phyloP scores from a whole-genome alignment of 2,329 filamentous ascomycete genomes.

The Alternaria gaisen region DNA sequence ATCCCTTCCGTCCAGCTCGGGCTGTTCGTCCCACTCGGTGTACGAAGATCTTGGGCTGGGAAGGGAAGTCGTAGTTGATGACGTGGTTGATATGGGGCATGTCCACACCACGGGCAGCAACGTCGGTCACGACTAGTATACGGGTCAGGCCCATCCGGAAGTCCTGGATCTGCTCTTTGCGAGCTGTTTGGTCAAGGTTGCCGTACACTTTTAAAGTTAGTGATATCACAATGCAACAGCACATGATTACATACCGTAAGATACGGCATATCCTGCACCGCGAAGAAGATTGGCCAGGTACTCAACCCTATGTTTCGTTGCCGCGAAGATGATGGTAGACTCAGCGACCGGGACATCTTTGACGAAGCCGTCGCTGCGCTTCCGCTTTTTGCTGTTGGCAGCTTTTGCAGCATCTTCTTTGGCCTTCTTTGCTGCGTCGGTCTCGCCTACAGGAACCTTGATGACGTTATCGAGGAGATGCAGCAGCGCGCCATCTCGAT shows the following conservation, averaged over 20 bases:
- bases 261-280: constrained; percentile 84
- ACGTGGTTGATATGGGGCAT: constrained; percentile 96
- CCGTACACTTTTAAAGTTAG: constrained; percentile 73
- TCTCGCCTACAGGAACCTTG: constrained; percentile 78
- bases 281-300: constrained; percentile 85
- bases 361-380: constrained; percentile 65
- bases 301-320: constrained; percentile 97
- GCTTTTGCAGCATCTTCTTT: constrained; percentile 56
- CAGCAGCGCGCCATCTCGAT: constrained; percentile 92
- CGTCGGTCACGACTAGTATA: constrained; percentile 94
- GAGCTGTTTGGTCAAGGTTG: constrained; percentile 90
- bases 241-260: constrained; percentile 63
- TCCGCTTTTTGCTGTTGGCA: constrained; percentile 74
- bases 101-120: constrained; percentile 97
- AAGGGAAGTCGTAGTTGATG: constrained; percentile 98
- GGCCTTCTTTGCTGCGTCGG: constrained; percentile 60
- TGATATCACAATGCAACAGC: background rate
- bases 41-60: constrained; percentile 95
- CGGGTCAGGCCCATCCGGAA: constrained; percentile 87
- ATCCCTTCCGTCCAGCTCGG: constrained; percentile 88
- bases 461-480: constrained; percentile 92
- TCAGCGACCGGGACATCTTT: constrained; percentile 82
- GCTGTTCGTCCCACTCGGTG: constrained; percentile 96
- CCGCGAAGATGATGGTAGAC: constrained; percentile 93
- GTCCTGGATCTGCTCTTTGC: constrained; percentile 89